Percentiles rank a stretch among this genome's conserved stretches.
Evolutionary conservation across 2,329 filamentous ascomycete species (phyloP).

Genomic region (Tolypocladium pustulatum): DNA sequence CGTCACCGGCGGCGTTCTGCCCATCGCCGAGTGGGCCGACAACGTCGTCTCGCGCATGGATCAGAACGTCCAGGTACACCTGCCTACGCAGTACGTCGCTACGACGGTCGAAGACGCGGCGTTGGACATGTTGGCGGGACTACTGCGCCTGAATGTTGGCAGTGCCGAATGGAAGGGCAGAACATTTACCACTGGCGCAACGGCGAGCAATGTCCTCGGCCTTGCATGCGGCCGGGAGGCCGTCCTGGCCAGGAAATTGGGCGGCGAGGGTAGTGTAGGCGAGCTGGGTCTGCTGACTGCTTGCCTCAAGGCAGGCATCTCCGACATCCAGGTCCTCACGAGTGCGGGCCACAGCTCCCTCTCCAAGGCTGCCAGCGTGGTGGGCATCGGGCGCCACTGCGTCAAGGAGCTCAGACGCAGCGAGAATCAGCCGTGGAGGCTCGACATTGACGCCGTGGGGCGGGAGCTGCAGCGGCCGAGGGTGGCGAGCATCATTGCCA

Average conservation of each 20-base stretch:
- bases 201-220: conserved; percentile 74
- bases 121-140: conserved; percentile 54
- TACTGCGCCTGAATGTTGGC: conserved; percentile 43
- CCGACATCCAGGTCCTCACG: conserved; percentile 65
- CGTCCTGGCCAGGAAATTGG: conserved; percentile 33
- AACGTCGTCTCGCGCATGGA: conserved; percentile 73
- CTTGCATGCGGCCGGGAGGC: conserved; percentile 56
- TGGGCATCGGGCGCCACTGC: conserved; percentile 63
- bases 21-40: conserved; percentile 72
- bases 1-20: conserved; percentile 72
- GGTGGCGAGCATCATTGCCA: conserved; percentile 61
- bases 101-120: conserved; percentile 69
- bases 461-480: conserved; percentile 38
- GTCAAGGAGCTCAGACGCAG: conserved; percentile 50
- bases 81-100: conserved; percentile 63
- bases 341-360: conserved; percentile 78
- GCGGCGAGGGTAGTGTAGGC: conserved; percentile 38
- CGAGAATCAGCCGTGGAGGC: conserved; percentile 49
- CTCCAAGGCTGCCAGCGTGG: conserved; percentile 69
- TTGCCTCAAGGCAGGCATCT: conserved; percentile 51
- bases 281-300: conserved; percentile 61
- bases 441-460: conserved; percentile 60
- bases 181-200: conserved; percentile 51
- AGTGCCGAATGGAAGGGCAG: conserved; percentile 45
- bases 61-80: conserved; percentile 76